A percentile compares a stretch with the other conserved stretches of the same genome.
These are phyloP conservation scores for Detonula confervacea DNA, from an alignment of 352 stramenopile genomes.

Conservation along the genomic window DNA sequence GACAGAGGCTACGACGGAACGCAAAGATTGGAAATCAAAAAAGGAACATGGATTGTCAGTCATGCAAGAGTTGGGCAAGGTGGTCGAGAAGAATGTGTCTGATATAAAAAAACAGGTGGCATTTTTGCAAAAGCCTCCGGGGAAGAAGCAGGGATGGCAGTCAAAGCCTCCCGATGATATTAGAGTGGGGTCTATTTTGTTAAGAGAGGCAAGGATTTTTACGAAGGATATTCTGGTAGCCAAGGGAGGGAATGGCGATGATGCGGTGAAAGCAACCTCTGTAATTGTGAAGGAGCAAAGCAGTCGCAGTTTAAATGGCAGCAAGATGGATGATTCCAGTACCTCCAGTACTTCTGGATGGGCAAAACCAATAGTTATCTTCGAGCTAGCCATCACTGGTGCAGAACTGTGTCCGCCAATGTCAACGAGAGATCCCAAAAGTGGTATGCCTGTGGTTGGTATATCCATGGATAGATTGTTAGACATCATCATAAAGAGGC, in stretches of 20 bases:
- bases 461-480: constrained; percentile 69
- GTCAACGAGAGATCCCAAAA: constrained; percentile 58
- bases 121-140: constrained; percentile 47
- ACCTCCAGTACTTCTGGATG: too few species aligned
- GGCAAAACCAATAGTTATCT: constrained; percentile 75
- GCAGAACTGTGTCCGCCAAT: constrained; percentile 77
- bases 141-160: constrained; percentile 50
- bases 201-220: constrained; percentile 77
- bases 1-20: too few species aligned
- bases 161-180: constrained; percentile 49
- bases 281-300: constrained; percentile 6
- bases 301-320: neutral
- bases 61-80: constrained; percentile 68
- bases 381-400: constrained; percentile 61
- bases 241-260: constrained; percentile 47
- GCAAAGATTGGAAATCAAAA: constrained; percentile 43
- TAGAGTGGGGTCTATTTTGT: constrained; percentile 67
- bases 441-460: constrained; percentile 65
- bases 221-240: constrained; percentile 57
- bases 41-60: constrained; percentile 62
- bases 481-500: constrained; percentile 73
- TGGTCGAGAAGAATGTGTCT: constrained; percentile 64
- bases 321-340: neutral
- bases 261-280: constrained; percentile 20
- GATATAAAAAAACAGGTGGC: constrained; percentile 51